Percentiles rank a stretch among this genome's conserved stretches.
Evolutionary conservation across 768 basidiomycete genomes (phyloP).

Genomic region (Phaeotremella skinneri): DNA sequence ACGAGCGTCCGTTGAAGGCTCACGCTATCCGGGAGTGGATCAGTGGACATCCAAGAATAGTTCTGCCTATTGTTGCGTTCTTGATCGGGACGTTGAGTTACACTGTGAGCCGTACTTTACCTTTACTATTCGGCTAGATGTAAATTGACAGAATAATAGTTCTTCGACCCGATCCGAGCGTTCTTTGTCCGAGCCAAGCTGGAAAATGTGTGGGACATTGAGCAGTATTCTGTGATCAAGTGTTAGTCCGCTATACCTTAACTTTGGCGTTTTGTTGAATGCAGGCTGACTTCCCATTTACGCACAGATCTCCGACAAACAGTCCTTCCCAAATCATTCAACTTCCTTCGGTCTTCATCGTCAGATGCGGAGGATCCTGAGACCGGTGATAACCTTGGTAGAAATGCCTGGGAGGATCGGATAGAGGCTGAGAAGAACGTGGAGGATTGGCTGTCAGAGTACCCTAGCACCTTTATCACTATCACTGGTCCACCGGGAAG

Average conservation of each 20-base stretch:
- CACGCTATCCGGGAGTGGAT: constrained; percentile 52
- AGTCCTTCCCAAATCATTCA: constrained; percentile 28
- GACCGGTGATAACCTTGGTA: constrained; percentile 32
- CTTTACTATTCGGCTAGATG: constrained; percentile 4
- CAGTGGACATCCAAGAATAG: constrained; percentile 49
- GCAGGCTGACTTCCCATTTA: constrained; percentile 5
- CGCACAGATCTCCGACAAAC: constrained; percentile 24
- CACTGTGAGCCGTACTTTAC: constrained; percentile 59
- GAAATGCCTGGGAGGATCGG: constrained; percentile 77
- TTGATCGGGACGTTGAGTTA: constrained; percentile 86
- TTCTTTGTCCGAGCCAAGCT: constrained; percentile 79
- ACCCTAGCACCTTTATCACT: constrained; percentile 63
- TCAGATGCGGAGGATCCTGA: constrained; percentile 9
- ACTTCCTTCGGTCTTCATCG: constrained; percentile 23
- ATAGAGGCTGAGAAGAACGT: constrained; percentile 69
- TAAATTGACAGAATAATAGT: constrained; percentile 53
- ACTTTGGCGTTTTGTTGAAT: constrained; percentile 51
- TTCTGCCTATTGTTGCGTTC: constrained; percentile 63
- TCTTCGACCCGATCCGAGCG: constrained; percentile 88
- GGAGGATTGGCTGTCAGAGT: constrained; percentile 69
- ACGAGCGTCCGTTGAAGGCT: constrained; percentile 48
- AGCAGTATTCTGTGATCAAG: constrained; percentile 71
- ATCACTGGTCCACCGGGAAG: constrained; percentile 54
- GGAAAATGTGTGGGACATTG: constrained; percentile 72
- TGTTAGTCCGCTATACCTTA: constrained; percentile 53